These are phyloP conservation scores for Diaporthe sp. DNA, from an alignment of 2,329 filamentous ascomycete genomes.

Conservation along the genomic window DNA sequence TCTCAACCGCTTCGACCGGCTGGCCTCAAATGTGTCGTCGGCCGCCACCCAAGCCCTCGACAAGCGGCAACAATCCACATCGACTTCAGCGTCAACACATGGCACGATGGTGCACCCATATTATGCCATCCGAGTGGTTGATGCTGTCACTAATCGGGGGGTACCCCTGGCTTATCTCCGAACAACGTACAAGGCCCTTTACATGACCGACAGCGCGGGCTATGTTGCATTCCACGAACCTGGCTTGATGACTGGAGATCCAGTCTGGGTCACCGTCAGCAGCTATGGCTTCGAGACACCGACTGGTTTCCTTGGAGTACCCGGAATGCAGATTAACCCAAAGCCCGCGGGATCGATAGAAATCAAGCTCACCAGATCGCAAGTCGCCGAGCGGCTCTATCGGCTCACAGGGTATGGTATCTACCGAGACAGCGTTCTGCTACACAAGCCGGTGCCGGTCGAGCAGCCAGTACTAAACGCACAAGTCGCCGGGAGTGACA, in stretches of 20 bases:
- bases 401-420: conserved; percentile 39
- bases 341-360: conserved; percentile 22
- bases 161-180: conserved; percentile 38
- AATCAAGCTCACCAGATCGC: conserved; percentile 38
- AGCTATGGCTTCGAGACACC: conserved; percentile 41
- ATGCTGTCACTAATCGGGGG: conserved; percentile 33
- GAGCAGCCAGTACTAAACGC: conserved; percentile 35
- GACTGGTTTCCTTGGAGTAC: conserved; percentile 33
- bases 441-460: conserved; percentile 32
- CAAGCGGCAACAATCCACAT: neutral
- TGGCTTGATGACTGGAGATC: conserved; percentile 38
- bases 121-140: conserved; percentile 38
- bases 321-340: conserved; percentile 37
- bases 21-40: conserved; percentile 36
- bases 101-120: conserved; percentile 26
- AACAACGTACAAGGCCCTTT: conserved; percentile 39
- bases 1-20: conserved; percentile 31
- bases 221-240: conserved; percentile 42
- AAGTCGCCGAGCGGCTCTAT: conserved; percentile 39
- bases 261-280: conserved; percentile 41
- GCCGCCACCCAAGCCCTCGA: conserved; percentile 13
- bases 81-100: neutral
- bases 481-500: conserved; percentile 40
- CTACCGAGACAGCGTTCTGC: conserved; percentile 39
- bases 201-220: conserved; percentile 41